Percentiles rank a stretch among this genome's conserved stretches.
Conservation (phyloP, 495 filamentous ascomycete genomes). For the Xylaria grammica region DNA sequence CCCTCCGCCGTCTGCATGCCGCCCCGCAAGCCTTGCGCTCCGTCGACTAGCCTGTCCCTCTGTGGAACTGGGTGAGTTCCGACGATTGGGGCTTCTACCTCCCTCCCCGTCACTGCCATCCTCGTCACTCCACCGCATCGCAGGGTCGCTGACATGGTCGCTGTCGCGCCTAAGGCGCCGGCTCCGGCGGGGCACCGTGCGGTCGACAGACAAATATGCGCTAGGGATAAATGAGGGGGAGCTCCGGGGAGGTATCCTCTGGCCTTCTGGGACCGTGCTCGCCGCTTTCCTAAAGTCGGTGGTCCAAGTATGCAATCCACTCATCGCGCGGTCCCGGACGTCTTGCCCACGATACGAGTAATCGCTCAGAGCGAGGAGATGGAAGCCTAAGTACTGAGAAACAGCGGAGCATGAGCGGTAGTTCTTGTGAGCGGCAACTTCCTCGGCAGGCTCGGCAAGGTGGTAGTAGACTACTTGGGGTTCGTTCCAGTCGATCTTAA, state of each 20-base stretch:
- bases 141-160: background rate
- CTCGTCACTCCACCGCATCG: background rate
- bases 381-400: conserved; percentile 28
- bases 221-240: conserved; percentile 4
- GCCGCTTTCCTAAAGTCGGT: background rate
- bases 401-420: conserved; percentile 28
- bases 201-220: background rate
- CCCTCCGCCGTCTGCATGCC: background rate
- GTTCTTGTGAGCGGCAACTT: conserved; percentile 29
- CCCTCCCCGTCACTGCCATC: conserved; percentile 1
- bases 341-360: conserved; percentile 32
- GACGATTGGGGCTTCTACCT: conserved; percentile 5
- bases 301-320: background rate
- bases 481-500: conserved; percentile 40
- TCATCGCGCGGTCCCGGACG: background rate
- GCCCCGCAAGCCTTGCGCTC: background rate
- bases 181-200: background rate
- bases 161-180: background rate
- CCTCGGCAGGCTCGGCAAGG: conserved; percentile 40
- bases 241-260: background rate
- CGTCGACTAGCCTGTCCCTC: background rate
- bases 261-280: background rate
- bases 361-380: conserved; percentile 26
- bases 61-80: background rate
- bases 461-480: conserved; percentile 46